Evolutionary conservation across 192 early-diverging fungal genomes (phyloP).

Genomic region (Coemansia sp.): DNA sequence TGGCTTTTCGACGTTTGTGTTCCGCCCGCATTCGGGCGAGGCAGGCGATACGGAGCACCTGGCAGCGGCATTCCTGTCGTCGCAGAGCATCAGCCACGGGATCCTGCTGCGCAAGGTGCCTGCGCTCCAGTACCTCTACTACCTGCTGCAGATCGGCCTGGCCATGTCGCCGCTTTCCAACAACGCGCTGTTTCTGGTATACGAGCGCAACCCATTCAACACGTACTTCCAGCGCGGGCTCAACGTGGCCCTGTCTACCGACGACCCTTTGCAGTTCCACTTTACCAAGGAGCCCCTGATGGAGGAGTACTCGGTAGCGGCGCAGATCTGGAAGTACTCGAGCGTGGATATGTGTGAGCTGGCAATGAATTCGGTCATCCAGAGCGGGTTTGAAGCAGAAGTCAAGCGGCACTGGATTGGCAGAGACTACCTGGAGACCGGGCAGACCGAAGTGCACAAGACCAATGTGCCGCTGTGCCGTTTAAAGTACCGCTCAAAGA

Average conservation of each 20-base stretch:
- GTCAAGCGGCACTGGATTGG: constrained; percentile 93
- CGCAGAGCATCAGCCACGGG: constrained; percentile 87
- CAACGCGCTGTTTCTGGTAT: constrained; percentile 91
- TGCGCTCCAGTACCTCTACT: constrained; percentile 91
- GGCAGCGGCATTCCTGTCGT: constrained; percentile 82
- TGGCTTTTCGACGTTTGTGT: constrained; percentile 88
- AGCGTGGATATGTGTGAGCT: constrained; percentile 92
- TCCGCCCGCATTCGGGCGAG: constrained; percentile 92
- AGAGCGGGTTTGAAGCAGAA: constrained; percentile 85
- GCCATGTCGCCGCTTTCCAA: constrained; percentile 97
- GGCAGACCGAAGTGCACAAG: constrained; percentile 79
- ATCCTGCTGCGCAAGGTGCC: constrained; percentile 93
- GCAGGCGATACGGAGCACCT: constrained; percentile 94
- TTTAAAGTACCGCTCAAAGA: constrained; percentile 78
- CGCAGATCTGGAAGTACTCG: constrained; percentile 96
- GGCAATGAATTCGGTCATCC: constrained; percentile 83
- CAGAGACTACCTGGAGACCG: constrained; percentile 67
- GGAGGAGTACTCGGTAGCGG: constrained; percentile 93
- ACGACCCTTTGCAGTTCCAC: constrained; percentile 96
- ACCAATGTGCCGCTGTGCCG: constrained; percentile 92
- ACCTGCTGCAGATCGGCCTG: constrained; percentile 91
- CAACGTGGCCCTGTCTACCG: constrained; percentile 89
- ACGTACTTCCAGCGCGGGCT: constrained; percentile 90
- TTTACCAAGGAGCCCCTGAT: constrained; percentile 95
- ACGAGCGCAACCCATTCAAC: constrained; percentile 89